Percentiles rank a stretch among this genome's conserved stretches.
Evolutionary conservation across 2,329 filamentous ascomycete genomes (phyloP).

Genomic region (Stemphylium vesicarium): DNA sequence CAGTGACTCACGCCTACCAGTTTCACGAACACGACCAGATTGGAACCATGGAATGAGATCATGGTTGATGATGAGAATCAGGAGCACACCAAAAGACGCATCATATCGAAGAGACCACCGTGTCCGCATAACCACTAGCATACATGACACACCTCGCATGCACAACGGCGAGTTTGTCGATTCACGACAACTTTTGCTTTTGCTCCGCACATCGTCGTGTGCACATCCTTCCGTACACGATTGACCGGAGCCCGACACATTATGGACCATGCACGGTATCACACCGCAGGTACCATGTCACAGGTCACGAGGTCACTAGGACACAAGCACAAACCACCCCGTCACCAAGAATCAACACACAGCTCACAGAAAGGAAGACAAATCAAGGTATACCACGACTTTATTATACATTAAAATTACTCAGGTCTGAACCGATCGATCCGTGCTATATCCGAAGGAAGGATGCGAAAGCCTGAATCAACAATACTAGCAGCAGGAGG

Average conservation of each 20-base stretch:
- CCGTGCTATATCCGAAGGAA: not conserved
- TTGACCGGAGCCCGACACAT: not conserved
- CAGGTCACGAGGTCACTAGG: not conserved
- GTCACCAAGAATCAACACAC: too few species aligned
- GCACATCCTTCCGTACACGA: not conserved
- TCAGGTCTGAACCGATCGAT: not conserved
- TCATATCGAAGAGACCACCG: too few species aligned
- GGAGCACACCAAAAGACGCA: too few species aligned
- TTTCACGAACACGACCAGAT: too few species aligned
- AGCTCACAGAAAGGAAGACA: not conserved
- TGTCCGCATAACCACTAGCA: too few species aligned
- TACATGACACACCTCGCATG: too few species aligned
- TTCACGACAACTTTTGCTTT: slow-evolving; percentile 1
- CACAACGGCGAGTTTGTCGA: too few species aligned
- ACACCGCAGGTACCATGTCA: not conserved
- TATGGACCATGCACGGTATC: not conserved
- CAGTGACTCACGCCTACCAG: too few species aligned
- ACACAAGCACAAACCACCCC: not conserved
- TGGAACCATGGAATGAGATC: too few species aligned
- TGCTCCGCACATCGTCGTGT: not conserved
- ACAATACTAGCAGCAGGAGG: not conserved
- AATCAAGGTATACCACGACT: not conserved
- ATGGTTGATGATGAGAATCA: too few species aligned
- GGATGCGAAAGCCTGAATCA: not conserved
- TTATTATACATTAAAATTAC: slow-evolving; percentile 4